Conservation (phyloP, 2,329 filamentous ascomycete species). For the Drechslerella stenobrocha region DNA sequence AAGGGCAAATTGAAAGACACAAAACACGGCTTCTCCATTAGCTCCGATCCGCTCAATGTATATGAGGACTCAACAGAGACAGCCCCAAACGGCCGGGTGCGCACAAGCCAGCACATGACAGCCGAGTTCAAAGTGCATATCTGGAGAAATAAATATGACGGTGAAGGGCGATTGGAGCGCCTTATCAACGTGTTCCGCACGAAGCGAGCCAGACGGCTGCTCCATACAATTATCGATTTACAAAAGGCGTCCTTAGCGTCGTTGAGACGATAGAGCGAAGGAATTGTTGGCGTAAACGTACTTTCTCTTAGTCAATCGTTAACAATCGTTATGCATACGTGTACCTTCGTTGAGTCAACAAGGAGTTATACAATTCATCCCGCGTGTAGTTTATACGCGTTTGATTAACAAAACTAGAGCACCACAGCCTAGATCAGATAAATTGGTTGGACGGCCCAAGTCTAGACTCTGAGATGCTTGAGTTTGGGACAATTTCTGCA, state of each 20-base stretch:
- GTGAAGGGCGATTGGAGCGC: conserved; percentile 17
- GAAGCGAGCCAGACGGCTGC: conserved; percentile 17
- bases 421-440: too few relatives aligned
- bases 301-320: too few relatives aligned
- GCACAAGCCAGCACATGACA: conserved; percentile 35
- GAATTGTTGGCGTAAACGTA: background rate
- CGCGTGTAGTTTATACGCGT: too few relatives aligned
- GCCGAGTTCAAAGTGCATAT: conserved; percentile 39
- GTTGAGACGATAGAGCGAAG: conserved; percentile 5
- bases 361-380: too few relatives aligned
- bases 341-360: too few relatives aligned
- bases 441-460: too few relatives aligned
- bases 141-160: conserved; percentile 41
- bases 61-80: conserved; percentile 16
- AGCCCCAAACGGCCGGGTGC: conserved; percentile 11
- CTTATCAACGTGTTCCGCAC: conserved; percentile 14
- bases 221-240: conserved; percentile 19
- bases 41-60: conserved; percentile 22
- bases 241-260: conserved; percentile 25
- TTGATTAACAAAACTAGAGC: too few relatives aligned
- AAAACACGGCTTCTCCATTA: conserved; percentile 22
- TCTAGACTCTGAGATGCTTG: too few relatives aligned
- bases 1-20: background rate
- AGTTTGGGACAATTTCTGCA: too few relatives aligned
- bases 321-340: too few relatives aligned